These are phyloP conservation scores for Glutinoglossum americanum DNA, from an alignment of 495 filamentous ascomycete genomes.

Conservation along the genomic window DNA sequence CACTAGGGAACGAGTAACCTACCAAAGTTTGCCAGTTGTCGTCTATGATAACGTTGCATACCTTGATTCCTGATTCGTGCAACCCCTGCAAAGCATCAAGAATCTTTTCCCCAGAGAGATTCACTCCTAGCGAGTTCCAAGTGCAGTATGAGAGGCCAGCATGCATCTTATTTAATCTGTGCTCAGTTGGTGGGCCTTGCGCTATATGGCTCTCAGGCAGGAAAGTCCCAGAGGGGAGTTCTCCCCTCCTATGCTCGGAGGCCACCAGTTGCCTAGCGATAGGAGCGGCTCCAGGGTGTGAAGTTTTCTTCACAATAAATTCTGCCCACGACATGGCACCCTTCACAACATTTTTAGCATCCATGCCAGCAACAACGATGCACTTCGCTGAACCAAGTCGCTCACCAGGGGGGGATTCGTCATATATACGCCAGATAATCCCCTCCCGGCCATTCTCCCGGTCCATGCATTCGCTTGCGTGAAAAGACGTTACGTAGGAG, in stretches of 20 bases:
- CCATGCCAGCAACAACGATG: neutral
- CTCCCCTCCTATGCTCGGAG: neutral
- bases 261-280: neutral
- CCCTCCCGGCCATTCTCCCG: neutral
- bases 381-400: neutral
- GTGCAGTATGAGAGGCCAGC: slow-evolving; percentile 73
- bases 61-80: slow-evolving; percentile 45
- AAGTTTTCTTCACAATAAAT: neutral
- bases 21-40: slow-evolving; percentile 84
- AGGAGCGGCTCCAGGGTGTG: neutral
- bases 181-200: neutral
- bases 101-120: slow-evolving; percentile 60
- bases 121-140: slow-evolving; percentile 80
- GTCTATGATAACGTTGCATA: slow-evolving; percentile 75
- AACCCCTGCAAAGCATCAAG: slow-evolving; percentile 49
- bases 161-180: slow-evolving; percentile 27
- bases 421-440: neutral
- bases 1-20: slow-evolving; percentile 15
- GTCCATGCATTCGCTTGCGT: neutral
- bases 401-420: neutral
- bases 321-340: neutral
- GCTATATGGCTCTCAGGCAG: neutral
- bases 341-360: neutral
- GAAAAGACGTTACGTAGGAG: neutral
- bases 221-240: neutral